Evolutionary conservation across 352 stramenopile genomes (phyloP), one percentile per base, ranked within the genome.

Genomic region (Sclerospora graminicola): DNA sequence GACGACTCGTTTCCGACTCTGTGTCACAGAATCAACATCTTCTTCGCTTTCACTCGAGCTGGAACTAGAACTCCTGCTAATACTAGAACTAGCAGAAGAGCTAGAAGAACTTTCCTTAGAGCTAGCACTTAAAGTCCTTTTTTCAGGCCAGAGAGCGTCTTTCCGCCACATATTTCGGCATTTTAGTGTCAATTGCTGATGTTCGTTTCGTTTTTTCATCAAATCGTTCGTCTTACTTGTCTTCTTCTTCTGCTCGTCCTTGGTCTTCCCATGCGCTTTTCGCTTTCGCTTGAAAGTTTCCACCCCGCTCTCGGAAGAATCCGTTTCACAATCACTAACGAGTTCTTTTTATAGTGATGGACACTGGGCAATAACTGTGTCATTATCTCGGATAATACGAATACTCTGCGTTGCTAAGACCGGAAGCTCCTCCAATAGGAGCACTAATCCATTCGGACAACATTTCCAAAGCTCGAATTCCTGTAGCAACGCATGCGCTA

Each of bases 321-420:
- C 26, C n/a, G n/a, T 10, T 30, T 10, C 26, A 9, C 37, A 10
- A 10, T 15, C 13, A 29, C 20, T 4, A 20, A 18, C 7, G 20
- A 16, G 10, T 35, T 46, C 8, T 13, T 33, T 13, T 3, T 33
- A 15, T 7, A 52, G 2, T 8, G 24, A 20, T 15, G 43, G 45
- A 28, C 73, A 84, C 15, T 85, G 65, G 4, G 87, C 57, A 1
- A 34, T 45, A 29, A 89, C 52, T 7, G 53, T 66, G 37, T 89
- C 78, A 38, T 79, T 51, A 40, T 89, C 78, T 6, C 78, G 68
- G 9, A 87, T 39, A 36, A 89, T 51, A 10, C 48, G 55, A 14
- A 79, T 71, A 32, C 63, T 62, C 41, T 84, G 72, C n/a, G 63
- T 82, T 35, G 69, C 60, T 21, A 84, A 30, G 41, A 89, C 37